Evolutionary conservation across 805 yeast species (phyloP), one percentile per base, ranked within the genome.

Genomic region (Helenozyma baotianmanensis): DNA sequence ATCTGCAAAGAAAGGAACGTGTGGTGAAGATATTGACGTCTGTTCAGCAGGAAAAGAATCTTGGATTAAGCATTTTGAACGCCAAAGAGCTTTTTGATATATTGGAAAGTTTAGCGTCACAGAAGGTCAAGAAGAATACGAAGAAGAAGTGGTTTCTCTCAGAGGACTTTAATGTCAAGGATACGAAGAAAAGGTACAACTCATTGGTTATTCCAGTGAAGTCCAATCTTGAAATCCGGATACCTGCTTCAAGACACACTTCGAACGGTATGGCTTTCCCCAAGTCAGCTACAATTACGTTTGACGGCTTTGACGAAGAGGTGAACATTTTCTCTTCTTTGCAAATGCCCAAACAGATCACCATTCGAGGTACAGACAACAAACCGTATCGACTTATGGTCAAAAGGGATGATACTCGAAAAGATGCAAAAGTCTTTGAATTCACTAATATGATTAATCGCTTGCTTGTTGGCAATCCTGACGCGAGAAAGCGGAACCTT

Each of bases 391-490:
- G 81, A 13, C 69, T 92, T 11, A 70, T 92, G 61, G 80, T 95
- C 47, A 92, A 92, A 52, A 74, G 78, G 41, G 99, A 92, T 58
- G 98, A 92, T 61, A 80, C 94, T 13, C 65, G 97, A 43, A 94
- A 94, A 51, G 99, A 94, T 64, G 92, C 96, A 4, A 83, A 95
- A 47, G 76, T 90, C 32, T 83, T 88, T n/a, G 92, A 94, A 47
- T 82, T 92, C 47, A 86, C 97, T 0, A 77, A 86, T 1, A 82
- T 88, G 58, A 78, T 92, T 56, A 89, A 89, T 52, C 74, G 85
- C 44, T 54, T 92, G 19, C 63, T 92, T 35, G 58, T 65, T 14
- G 70, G 72, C 13, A 83, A 82, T 48, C 69, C 72, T 10, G 95
- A 82, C 29, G 80, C 97, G 0, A 73, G 81, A 30, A 78, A 79